Evolutionary conservation across 129 eudicot genomes (phyloP).

Genomic region (Lactuca sativa): DNA sequence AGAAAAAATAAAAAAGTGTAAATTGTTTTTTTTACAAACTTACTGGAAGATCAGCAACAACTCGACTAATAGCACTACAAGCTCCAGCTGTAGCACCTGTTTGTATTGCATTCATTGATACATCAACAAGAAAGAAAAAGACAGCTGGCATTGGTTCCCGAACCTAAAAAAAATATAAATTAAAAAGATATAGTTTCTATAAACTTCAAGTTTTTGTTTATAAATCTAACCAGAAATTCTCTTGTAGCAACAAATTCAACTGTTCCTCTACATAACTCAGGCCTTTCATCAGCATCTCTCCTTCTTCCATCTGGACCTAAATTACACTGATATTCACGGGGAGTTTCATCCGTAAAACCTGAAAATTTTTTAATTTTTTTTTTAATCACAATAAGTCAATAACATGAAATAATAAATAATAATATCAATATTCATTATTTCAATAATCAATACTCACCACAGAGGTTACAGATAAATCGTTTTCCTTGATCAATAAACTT

Average conservation of each 20-base stretch:
- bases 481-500: constrained; percentile 94
- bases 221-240: constrained; percentile 71
- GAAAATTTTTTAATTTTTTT: constrained; percentile 22
- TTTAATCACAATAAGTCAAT: too few species aligned
- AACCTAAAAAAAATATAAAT: constrained; percentile 48
- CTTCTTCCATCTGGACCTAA: constrained; percentile 98
- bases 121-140: constrained; percentile 94
- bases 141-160: constrained; percentile 99
- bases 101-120: constrained; percentile 90
- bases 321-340: constrained; percentile 98
- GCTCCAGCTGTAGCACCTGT: constrained; percentile 99
- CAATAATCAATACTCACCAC: constrained; percentile 58
- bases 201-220: not conserved
- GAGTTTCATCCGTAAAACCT: constrained; percentile 97
- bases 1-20: not conserved
- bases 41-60: constrained; percentile 95
- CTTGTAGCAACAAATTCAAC: constrained; percentile 95
- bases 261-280: constrained; percentile 95
- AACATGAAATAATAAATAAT: constrained; percentile 11
- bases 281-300: constrained; percentile 99
- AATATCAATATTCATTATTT: too few species aligned
- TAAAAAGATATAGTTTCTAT: not conserved
- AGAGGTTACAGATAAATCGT: constrained; percentile 87
- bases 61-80: constrained; percentile 91
- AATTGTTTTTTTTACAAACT: constrained; percentile 35